These are phyloP conservation scores for Apophysomyces sp. DNA, from an alignment of 371 early-diverging fungal species.

Conservation along the genomic window DNA sequence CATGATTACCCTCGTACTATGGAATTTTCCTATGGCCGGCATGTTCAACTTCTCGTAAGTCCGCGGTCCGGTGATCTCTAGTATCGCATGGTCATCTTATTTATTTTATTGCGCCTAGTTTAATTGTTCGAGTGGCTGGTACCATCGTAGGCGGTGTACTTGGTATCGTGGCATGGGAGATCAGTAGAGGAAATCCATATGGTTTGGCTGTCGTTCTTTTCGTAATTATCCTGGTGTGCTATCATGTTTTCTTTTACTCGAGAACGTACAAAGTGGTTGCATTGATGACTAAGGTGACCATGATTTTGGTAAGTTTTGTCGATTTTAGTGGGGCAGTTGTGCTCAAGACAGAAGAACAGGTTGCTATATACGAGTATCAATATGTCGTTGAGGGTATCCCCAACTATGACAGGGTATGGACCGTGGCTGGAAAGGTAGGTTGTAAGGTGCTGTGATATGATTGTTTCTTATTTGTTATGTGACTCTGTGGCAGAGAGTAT, in stretches of 20 bases:
- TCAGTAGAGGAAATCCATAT: slow-evolving; percentile 38
- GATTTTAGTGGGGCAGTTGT: not conserved
- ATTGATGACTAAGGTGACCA: slow-evolving; percentile 31
- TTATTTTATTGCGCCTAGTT: slow-evolving; percentile 7
- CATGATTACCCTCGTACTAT: slow-evolving; percentile 36
- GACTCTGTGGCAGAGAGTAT: slow-evolving; percentile 29
- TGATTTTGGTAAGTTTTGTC: slow-evolving; percentile 17
- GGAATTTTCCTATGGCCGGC: slow-evolving; percentile 41
- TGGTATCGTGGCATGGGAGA: slow-evolving; percentile 48
- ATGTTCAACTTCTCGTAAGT: slow-evolving; percentile 37
- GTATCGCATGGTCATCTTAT: not conserved
- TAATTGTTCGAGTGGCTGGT: slow-evolving; percentile 26
- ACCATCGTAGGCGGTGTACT: slow-evolving; percentile 31
- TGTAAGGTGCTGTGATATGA: not conserved
- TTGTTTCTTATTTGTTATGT: not conserved
- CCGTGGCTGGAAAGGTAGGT: slow-evolving; percentile 45
- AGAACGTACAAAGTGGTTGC: slow-evolving; percentile 21
- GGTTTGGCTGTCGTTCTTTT: slow-evolving; percentile 34
- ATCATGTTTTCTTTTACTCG: slow-evolving; percentile 32
- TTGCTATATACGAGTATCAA: slow-evolving; percentile 30
- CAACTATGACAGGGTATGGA: slow-evolving; percentile 26
- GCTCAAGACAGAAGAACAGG: not conserved
- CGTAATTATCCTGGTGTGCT: slow-evolving; percentile 20
- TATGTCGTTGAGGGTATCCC: slow-evolving; percentile 7
- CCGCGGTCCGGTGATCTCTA: not conserved